Percentiles rank a stretch among this genome's conserved stretches.
phyloP scores from a whole-genome alignment of 805 yeast genomes.

The Schwanniomyces occidentalis region DNA sequence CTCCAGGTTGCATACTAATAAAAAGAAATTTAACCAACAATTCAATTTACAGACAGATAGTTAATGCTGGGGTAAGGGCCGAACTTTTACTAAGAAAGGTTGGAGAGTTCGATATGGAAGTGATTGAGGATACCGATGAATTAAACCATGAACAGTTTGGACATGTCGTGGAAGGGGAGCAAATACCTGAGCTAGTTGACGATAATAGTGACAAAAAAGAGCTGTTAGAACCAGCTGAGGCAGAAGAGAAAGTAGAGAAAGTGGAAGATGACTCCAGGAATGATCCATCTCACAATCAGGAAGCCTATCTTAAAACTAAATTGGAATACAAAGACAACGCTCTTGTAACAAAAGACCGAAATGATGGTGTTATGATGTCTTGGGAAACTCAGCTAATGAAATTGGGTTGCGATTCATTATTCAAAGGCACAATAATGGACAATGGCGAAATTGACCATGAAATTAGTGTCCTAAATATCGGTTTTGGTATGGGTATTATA shows the following conservation, averaged over 20 bases:
- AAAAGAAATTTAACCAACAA: conserved; percentile 46
- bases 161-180: conserved; percentile 11
- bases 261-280: conserved; percentile 11
- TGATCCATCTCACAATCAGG: conserved; percentile 65
- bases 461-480: conserved; percentile 71
- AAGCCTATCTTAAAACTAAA: conserved; percentile 62
- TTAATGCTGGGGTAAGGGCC: conserved; percentile 89
- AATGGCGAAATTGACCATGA: conserved; percentile 35
- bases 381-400: conserved; percentile 89
- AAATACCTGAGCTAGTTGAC: conserved; percentile 14
- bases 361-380: conserved; percentile 97
- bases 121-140: conserved; percentile 44
- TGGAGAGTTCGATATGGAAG: conserved; percentile 61
- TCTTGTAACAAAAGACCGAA: conserved; percentile 65
- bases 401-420: conserved; percentile 74
- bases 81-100: conserved; percentile 78
- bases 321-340: conserved; percentile 69
- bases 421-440: conserved; percentile 40
- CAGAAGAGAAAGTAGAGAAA: conserved; percentile 6
- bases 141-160: conserved; percentile 25
- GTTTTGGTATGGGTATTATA: conserved; percentile 97
- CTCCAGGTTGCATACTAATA: conserved; percentile 81
- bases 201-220: conserved; percentile 12
- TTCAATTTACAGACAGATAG: conserved; percentile 49
- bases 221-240: conserved; percentile 23